Percentiles rank a stretch among this genome's conserved stretches.
Evolutionary conservation across 2,329 filamentous ascomycete species (phyloP).

Genomic region (Colletotrichum brevisporum): DNA sequence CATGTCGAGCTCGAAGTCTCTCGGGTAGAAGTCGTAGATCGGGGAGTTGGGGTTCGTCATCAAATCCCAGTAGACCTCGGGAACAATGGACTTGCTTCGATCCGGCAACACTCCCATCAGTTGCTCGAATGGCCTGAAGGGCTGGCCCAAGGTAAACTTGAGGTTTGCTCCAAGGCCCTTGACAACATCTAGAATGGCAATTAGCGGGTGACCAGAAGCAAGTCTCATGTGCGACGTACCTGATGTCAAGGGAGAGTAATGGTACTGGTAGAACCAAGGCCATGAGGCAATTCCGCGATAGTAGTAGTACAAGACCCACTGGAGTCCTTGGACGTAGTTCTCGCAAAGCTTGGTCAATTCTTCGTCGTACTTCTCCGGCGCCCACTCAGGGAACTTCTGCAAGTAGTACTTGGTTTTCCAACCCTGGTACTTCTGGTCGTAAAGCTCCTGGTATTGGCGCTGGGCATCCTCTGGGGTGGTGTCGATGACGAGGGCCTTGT

Average conservation of each 20-base stretch:
- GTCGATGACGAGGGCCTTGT: constrained; percentile 89
- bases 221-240: constrained; percentile 59
- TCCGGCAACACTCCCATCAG: constrained; percentile 98
- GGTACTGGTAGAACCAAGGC: constrained; percentile 98
- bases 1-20: constrained; percentile 98
- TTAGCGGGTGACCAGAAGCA: constrained; percentile 60
- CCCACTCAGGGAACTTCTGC: constrained; percentile 90
- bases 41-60: constrained; percentile 94
- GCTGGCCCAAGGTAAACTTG: constrained; percentile 93
- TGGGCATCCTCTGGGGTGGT: constrained; percentile 84
- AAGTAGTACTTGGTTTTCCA: constrained; percentile 98
- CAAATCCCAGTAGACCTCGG: constrained; percentile 85
- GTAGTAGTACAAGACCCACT: constrained; percentile 99
- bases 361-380: constrained; percentile 78
- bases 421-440: constrained; percentile 88
- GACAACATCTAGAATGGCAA: constrained; percentile 78
- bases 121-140: constrained; percentile 95
- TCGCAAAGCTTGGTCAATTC: constrained; percentile 88
- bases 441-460: constrained; percentile 83
- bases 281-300: constrained; percentile 97
- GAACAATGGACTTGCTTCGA: constrained; percentile 97
- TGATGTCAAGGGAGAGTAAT: constrained; percentile 97
- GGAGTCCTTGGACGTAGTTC: constrained; percentile 97
- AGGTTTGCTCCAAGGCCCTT: constrained; percentile 89
- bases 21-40: constrained; percentile 97